Percentiles rank a stretch among this genome's conserved stretches.
Conservation (phyloP, 176 grass and related monocot genomes). For the Oryza australiensis region DNA sequence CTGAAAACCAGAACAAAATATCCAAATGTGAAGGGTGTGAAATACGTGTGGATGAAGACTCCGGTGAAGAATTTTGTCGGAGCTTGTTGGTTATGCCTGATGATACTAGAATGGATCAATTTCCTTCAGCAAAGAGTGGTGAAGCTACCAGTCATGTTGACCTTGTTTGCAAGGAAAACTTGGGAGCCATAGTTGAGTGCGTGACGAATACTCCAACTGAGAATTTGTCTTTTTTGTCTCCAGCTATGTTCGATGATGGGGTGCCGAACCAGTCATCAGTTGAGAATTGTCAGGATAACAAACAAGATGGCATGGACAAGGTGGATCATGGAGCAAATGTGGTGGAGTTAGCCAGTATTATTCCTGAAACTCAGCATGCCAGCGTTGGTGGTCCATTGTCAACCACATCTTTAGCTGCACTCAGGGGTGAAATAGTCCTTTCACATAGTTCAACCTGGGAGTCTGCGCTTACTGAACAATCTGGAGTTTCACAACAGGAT, state of each 20-base stretch:
- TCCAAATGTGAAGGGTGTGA: neutral
- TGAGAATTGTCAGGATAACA: neutral
- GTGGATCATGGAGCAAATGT: neutral
- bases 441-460: neutral
- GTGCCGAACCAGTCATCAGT: neutral
- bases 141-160: neutral
- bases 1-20: neutral
- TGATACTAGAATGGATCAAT: neutral
- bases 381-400: neutral
- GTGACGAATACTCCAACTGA: neutral
- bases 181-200: neutral
- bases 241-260: neutral
- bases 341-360: neutral
- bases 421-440: neutral
- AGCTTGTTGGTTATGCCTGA: neutral
- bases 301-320: neutral
- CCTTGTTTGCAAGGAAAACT: neutral
- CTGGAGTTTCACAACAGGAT: neutral
- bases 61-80: neutral
- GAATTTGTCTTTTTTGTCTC: neutral
- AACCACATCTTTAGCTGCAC: neutral
- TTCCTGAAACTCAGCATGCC: neutral
- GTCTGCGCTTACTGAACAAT: neutral
- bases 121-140: constrained; percentile 3
- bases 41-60: neutral